Evolutionary conservation across 371 early-diverging fungal genomes (phyloP).

Genomic region (Dichotomocladium elegans): DNA sequence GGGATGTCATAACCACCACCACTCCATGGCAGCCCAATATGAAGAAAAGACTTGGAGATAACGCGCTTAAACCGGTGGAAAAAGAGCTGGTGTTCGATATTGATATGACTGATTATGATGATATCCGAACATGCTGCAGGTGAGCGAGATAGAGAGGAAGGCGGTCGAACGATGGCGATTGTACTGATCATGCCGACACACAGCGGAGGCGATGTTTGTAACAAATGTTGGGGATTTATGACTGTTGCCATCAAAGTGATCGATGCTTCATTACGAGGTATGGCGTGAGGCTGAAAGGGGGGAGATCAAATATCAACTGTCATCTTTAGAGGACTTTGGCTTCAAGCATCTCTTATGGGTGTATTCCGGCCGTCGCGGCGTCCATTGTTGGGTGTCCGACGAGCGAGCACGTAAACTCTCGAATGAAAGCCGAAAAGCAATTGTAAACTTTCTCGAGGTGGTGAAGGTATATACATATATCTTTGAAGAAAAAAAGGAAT

Average conservation of each 20-base stretch:
- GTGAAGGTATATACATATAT: constrained; percentile 49
- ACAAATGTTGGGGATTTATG: constrained; percentile 94
- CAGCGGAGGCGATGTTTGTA: constrained; percentile 85
- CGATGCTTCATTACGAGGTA: constrained; percentile 66
- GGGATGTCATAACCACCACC: too few species aligned
- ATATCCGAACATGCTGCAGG: constrained; percentile 93
- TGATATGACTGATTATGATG: constrained; percentile 99
- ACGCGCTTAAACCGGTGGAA: constrained; percentile 72
- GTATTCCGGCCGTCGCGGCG: constrained; percentile 97
- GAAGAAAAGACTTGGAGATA: constrained; percentile 71
- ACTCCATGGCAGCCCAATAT: too few species aligned
- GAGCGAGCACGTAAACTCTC: constrained; percentile 76
- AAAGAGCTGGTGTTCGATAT: constrained; percentile 99
- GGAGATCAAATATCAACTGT: neutral
- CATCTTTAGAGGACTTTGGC: constrained; percentile 90
- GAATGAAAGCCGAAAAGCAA: constrained; percentile 77
- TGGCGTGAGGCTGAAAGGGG: too few species aligned
- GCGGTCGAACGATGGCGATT: neutral
- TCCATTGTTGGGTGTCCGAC: constrained; percentile 99
- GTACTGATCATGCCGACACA: neutral
- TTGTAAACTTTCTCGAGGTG: constrained; percentile 83
- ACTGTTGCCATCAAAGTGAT: constrained; percentile 89
- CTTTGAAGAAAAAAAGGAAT: neutral
- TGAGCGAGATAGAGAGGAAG: constrained; percentile 12
- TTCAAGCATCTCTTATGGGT: constrained; percentile 95